Evolutionary conservation across 345 rosid genomes (phyloP).

Genomic region (Syzygium oleosum): DNA sequence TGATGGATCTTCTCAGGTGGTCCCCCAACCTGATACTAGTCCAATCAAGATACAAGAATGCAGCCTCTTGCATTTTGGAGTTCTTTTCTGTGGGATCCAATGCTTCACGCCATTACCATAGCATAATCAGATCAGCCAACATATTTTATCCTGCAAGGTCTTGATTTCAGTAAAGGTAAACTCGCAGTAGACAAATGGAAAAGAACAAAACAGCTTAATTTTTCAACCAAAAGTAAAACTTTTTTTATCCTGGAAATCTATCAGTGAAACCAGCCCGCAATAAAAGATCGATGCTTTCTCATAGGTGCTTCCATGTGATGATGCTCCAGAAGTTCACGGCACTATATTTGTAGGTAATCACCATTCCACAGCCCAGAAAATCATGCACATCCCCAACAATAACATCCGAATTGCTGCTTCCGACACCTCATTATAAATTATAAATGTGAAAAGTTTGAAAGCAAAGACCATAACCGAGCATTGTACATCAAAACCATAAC

Average conservation of each 20-base stretch:
- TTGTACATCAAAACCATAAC: neutral
- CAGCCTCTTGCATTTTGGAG: slow-evolving; percentile 99
- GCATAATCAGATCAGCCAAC: neutral
- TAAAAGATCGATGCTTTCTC: neutral
- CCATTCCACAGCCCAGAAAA: neutral
- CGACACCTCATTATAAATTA: neutral
- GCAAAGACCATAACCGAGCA: neutral
- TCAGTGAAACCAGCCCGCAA: neutral
- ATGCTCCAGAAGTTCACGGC: neutral
- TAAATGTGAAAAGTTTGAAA: neutral
- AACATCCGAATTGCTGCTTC: neutral
- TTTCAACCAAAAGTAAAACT: neutral
- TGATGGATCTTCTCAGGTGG: slow-evolving; percentile 99
- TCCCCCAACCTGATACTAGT: slow-evolving; percentile 99
- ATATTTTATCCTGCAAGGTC: slow-evolving; percentile 3
- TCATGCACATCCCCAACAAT: neutral
- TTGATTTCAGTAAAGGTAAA: neutral
- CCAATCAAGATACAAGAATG: slow-evolving; percentile 43
- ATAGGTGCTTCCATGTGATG: neutral
- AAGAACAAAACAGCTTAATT: neutral
- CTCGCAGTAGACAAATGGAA: neutral
- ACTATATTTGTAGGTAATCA: neutral
- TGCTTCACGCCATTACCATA: slow-evolving; percentile 67
- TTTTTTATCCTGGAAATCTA: neutral
- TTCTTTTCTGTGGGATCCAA: slow-evolving; percentile 91